Base-by-base conservation (phyloP, 768 basidiomycete genomes). In the Auriculariales sp. region DNA sequence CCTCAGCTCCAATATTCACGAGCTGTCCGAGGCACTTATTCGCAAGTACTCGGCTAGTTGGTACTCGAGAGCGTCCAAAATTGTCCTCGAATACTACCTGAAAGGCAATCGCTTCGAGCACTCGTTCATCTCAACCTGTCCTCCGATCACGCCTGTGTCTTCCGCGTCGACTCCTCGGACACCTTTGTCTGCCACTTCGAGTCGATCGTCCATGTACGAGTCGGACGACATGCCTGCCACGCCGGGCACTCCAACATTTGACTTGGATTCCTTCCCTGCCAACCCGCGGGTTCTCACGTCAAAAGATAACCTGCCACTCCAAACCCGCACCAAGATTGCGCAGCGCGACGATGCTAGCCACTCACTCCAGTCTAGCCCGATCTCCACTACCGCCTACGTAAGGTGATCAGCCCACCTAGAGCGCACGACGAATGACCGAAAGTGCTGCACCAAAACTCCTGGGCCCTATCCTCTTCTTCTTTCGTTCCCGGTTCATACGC, bases 31-130 rank as follows among this genome's bases (percentile, higher is more conserved):
- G 64, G 92, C 86, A n/a, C 71, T 97, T 59, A 80, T 97, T 62
- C 91, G 93, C 71, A 99, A 99, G 70, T 97, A 99, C 68, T 93
- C 93, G 4, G 92, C 89, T 58, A 83, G 83, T 35, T 95, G 93
- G 69, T 98, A 94, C 68, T 91, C 89, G 46, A 93, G 92, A 68
- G 90, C 92, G 1, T 92, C 94, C 22, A 90, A 85, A 22, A 79
- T 89, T 61, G 89, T 91, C 53, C 81, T 92, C 30, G 89, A 97
- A 62, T 91, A 81, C 67, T 99, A 98, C 63, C 79, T 97, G 46
- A 78, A 86, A 59, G 93, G 92, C 46, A 81, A 81, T 36, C 83
- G 79, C 48, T 88, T 83, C 62, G 61, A 69, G 52, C 72, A 71
- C 33, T 74, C 77, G 32, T 50, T 66, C 2, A 57, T 68, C 19